Evolutionary conservation across 352 stramenopile species (phyloP).

Genomic region (Phytopythium kandeliae): DNA sequence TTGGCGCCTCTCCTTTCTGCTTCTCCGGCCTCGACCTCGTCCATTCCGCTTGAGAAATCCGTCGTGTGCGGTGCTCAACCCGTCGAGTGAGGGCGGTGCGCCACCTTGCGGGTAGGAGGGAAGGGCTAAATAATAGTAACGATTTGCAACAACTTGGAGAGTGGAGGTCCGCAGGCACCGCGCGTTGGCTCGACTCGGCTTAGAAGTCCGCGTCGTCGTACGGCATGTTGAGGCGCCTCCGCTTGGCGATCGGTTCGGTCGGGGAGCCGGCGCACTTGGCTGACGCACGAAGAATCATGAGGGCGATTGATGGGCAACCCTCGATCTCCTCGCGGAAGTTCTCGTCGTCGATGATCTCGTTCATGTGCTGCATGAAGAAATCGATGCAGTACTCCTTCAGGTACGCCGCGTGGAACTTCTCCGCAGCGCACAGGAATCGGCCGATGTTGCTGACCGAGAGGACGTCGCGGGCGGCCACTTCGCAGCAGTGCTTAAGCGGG

Average conservation of each 20-base stretch:
- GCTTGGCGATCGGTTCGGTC: conserved; percentile 46
- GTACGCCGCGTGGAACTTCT: conserved; percentile 81
- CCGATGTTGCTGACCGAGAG: conserved; percentile 69
- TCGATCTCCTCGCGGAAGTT: conserved; percentile 82
- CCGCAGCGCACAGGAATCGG: conserved; percentile 72
- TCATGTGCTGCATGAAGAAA: conserved; percentile 72
- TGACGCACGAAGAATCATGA: conserved; percentile 71
- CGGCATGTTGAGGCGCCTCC: conserved; percentile 78
- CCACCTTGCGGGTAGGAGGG: not conserved
- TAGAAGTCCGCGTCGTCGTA: conserved; percentile 71
- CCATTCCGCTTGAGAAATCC: not conserved
- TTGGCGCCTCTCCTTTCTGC: conserved; percentile 1
- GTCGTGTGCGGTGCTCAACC: not conserved
- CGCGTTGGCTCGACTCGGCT: conserved; percentile 9
- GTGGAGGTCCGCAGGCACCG: not conserved
- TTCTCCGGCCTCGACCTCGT: conserved; percentile 2
- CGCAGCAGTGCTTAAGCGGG: conserved; percentile 71
- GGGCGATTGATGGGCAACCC: conserved; percentile 60
- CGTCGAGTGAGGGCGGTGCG: not conserved
- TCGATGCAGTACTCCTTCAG: conserved; percentile 79
- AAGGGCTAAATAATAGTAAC: conserved; percentile 23
- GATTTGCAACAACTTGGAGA: conserved; percentile 17
- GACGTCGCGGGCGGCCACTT: conserved; percentile 64
- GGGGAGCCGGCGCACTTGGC: conserved; percentile 22
- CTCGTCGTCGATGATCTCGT: conserved; percentile 78